Base-by-base conservation (phyloP, 2,329 filamentous ascomycete genomes). In the Alternaria novae-zelandiae region DNA sequence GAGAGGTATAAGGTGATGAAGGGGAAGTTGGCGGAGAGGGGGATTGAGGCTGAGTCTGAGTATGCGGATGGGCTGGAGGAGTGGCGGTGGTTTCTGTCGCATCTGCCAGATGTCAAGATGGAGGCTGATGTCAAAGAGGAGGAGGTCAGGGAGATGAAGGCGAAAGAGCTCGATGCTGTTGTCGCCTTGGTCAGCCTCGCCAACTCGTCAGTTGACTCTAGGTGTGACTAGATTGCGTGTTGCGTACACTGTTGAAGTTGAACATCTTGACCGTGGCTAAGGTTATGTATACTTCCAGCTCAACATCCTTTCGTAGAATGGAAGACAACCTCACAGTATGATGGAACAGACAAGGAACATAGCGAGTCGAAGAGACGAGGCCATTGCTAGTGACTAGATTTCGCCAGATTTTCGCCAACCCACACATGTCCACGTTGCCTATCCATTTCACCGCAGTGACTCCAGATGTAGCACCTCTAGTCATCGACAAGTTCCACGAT, bases 401-500 rank as follows among this genome's bases (percentile, higher is more conserved):
- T 23, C 17, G 28, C 28, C 26, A 21, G 4, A 9, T 17, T 10
- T 17, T 15, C 21, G 5, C 20, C 11, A 20, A 2, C 17, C 28
- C 28, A 11, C 15, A 43, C 7, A 9, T 20, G 43, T 11, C n/a
- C 32, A 12, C 20, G n/a, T 7, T 50, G 17, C 7, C 10, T 44
- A 23, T 15, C 12, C 3, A 32, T 25, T 12, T 17, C 15, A 9
- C 26, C 9, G 4, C 28, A 28, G 4, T 13, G 25, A 9, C 13
- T 13, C 15, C 3, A 21, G 8, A 49, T 23, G 3, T 21, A 26
- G 17, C 17, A 4, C 15, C 9, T 41, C 67, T 56, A 70, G 12
- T 66, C 67, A 50, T 77, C 73, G 32, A 76, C 65, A 36, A 82
- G 71, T 59, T 82, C 79, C 21, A 82, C 73, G n/a, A 78, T 74